A percentile compares a stretch with the other conserved stretches of the same genome.
phyloP scores from a whole-genome alignment of 208 protist species.

The Acanthamoeba sp. region DNA sequence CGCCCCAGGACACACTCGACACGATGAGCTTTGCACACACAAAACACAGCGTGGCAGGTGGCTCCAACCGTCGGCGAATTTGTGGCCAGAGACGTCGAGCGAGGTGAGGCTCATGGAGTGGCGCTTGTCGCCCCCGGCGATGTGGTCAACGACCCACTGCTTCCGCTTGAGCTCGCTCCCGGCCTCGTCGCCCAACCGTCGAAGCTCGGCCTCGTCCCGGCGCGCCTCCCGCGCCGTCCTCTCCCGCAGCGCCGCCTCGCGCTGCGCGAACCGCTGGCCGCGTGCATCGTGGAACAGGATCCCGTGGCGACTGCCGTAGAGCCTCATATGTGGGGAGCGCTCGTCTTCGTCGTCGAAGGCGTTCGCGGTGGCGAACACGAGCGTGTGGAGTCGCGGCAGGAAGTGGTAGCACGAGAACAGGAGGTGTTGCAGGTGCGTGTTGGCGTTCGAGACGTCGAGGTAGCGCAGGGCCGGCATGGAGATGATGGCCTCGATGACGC shows the following conservation, averaged over 20 bases:
- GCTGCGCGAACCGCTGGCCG: background rate
- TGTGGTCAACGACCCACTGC: background rate
- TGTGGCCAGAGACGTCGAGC: background rate
- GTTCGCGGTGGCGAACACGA: background rate
- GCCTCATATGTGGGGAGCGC: background rate
- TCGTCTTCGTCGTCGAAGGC: no score
- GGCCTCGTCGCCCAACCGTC: background rate
- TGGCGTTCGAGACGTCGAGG: background rate
- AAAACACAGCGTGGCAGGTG: no score
- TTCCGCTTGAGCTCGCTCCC: background rate
- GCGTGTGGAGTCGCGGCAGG: conserved; percentile 1
- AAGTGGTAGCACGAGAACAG: conserved; percentile 37
- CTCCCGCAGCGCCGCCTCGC: background rate
- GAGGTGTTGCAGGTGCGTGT: background rate
- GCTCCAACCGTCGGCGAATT: background rate
- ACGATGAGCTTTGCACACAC: no score
- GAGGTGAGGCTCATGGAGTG: background rate
- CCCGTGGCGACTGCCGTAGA: no score
- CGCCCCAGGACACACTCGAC: no score
- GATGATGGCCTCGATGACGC: background rate
- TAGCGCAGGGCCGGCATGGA: conserved; percentile 11
- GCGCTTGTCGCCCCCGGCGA: background rate
- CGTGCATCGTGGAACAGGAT: background rate
- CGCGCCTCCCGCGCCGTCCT: background rate
- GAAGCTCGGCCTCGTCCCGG: no score